Conservation (phyloP, 139 green algal genomes). For the Closterium sp. region DNA sequence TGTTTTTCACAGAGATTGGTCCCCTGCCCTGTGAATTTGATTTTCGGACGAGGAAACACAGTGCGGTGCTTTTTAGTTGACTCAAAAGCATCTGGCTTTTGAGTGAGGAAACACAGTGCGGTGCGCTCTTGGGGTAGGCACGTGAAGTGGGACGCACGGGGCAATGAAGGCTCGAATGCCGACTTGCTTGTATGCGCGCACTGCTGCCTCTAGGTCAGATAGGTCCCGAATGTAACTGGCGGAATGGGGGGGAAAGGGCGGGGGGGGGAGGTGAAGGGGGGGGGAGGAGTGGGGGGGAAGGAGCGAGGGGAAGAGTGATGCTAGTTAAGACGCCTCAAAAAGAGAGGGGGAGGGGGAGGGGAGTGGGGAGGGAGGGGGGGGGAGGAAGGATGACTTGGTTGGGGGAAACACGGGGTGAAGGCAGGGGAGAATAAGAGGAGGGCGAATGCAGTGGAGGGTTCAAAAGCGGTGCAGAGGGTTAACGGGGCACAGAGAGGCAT, state of each 20-base stretch:
- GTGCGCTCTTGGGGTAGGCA: no score
- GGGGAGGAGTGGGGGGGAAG: no score
- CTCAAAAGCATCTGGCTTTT: no score
- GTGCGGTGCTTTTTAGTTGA: no score
- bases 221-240: constrained; percentile 33
- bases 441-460: not conserved
- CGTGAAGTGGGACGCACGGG: constrained; percentile 10
- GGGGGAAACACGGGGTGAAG: no score
- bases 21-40: no score
- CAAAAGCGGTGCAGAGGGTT: no score
- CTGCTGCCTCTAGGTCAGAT: constrained; percentile 43
- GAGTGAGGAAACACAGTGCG: no score
- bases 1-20: no score
- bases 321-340: not conserved
- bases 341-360: not conserved
- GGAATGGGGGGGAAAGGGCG: not conserved
- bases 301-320: not conserved
- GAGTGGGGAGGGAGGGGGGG: no score
- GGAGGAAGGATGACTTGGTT: not conserved
- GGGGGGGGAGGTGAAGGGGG: not conserved
- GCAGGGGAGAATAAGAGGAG: not conserved
- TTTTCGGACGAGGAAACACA: no score
- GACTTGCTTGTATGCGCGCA: constrained; percentile 40
- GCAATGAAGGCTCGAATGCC: constrained; percentile 47
- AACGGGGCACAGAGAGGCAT: no score